A percentile compares a stretch with the other conserved stretches of the same genome.
Evolutionary conservation across 176 grass and related monocot genomes (phyloP).

Genomic region (Chloris gayana): DNA sequence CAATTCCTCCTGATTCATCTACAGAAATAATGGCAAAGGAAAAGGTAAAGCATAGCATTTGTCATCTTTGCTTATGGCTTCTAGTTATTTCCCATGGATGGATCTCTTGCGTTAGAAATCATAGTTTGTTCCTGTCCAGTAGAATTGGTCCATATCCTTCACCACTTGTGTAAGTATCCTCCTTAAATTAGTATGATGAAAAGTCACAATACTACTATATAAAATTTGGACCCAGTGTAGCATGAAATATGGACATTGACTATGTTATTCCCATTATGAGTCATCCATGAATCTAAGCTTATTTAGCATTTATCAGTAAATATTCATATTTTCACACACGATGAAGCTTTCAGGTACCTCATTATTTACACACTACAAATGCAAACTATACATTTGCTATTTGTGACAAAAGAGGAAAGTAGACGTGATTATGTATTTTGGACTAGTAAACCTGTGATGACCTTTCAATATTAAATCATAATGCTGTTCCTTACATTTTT

Average conservation of each 20-base stretch:
- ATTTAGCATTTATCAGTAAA: constrained; percentile 11
- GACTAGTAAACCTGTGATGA: background rate
- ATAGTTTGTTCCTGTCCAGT: constrained; percentile 14
- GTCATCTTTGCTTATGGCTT: constrained; percentile 31
- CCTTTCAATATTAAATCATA: constrained; percentile 1
- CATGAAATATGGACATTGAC: constrained; percentile 10
- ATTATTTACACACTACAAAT: background rate
- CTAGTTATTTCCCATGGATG: constrained; percentile 47
- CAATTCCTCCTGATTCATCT: constrained; percentile 76
- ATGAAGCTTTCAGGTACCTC: constrained; percentile 25
- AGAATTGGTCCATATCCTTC: constrained; percentile 29
- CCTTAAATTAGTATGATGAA: constrained; percentile 14
- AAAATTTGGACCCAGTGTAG: background rate
- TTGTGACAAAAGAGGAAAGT: constrained; percentile 7
- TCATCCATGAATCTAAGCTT: background rate
- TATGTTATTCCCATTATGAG: constrained; percentile 8
- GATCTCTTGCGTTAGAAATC: constrained; percentile 32
- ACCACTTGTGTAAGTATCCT: background rate
- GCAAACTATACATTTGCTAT: constrained; percentile 24
- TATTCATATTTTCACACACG: background rate
- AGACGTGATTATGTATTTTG: background rate
- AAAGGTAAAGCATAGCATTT: constrained; percentile 79
- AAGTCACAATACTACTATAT: constrained; percentile 14
- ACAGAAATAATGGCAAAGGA: constrained; percentile 88
- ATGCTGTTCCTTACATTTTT: background rate